Conservation (phyloP, 768 basidiomycete species). For the Boletus insuetus region DNA sequence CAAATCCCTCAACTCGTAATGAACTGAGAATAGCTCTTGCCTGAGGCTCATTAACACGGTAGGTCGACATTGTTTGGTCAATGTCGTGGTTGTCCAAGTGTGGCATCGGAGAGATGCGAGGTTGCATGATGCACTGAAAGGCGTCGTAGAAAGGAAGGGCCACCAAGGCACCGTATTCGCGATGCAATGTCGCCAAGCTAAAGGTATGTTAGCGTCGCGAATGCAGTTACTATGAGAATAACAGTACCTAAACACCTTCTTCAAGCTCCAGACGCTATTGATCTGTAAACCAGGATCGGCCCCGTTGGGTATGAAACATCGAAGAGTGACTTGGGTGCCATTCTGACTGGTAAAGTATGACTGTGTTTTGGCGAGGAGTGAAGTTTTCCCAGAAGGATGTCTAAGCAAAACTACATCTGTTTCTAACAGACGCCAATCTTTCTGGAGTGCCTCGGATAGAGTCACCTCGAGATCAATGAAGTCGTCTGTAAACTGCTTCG, state of each 20-base stretch:
- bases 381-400: slow-evolving; percentile 50
- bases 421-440: slow-evolving; percentile 75
- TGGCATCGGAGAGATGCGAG: slow-evolving; percentile 51
- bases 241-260: slow-evolving; percentile 76
- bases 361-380: slow-evolving; percentile 71
- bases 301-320: slow-evolving; percentile 44
- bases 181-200: slow-evolving; percentile 86
- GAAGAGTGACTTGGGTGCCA: slow-evolving; percentile 57
- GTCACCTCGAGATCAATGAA: slow-evolving; percentile 78
- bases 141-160: slow-evolving; percentile 83
- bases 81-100: slow-evolving; percentile 51
- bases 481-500: slow-evolving; percentile 71
- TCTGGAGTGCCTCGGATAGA: slow-evolving; percentile 55
- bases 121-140: slow-evolving; percentile 64
- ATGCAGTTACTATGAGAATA: not conserved
- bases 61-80: slow-evolving; percentile 60
- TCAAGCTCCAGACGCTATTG: slow-evolving; percentile 67
- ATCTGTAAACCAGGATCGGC: slow-evolving; percentile 62
- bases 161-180: slow-evolving; percentile 87
- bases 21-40: slow-evolving; percentile 83
- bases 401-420: slow-evolving; percentile 83
- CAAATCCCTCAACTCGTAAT: slow-evolving; percentile 71
- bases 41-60: slow-evolving; percentile 90
- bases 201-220: slow-evolving; percentile 4
- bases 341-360: slow-evolving; percentile 39